Conservation (phyloP, 2,329 filamentous ascomycete species). For the Cladobotryum protrusum region DNA sequence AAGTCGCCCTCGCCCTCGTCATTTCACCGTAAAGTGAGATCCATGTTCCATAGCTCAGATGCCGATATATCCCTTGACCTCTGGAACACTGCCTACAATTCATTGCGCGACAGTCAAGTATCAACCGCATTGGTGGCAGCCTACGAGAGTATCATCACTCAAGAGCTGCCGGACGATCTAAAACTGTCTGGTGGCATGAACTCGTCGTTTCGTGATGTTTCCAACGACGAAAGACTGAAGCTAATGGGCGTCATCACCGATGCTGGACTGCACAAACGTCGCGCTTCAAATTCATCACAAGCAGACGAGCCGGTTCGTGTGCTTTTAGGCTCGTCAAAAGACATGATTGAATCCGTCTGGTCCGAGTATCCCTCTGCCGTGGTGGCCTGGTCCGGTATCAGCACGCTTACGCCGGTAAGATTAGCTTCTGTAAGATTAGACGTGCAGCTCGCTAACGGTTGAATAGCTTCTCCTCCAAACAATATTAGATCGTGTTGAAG, state of each 20-base stretch:
- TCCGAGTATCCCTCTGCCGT: conserved; percentile 23
- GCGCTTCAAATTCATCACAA: conserved; percentile 22
- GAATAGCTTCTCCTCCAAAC: conserved; percentile 30
- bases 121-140: conserved; percentile 27
- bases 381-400: conserved; percentile 31
- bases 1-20: background rate
- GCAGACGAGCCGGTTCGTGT: conserved; percentile 23
- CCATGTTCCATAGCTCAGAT: background rate
- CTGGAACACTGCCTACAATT: conserved; percentile 31
- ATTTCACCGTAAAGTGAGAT: background rate
- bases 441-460: background rate
- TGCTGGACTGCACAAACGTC: conserved; percentile 24
- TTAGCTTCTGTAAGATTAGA: background rate
- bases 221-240: conserved; percentile 22
- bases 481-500: conserved; percentile 24
- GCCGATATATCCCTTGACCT: conserved; percentile 20
- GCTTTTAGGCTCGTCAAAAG: conserved; percentile 23
- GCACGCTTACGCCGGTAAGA: conserved; percentile 31
- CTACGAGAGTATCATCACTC: conserved; percentile 31
- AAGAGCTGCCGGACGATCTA: conserved; percentile 27
- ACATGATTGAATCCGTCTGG: conserved; percentile 21
- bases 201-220: conserved; percentile 17
- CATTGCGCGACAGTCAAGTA: conserved; percentile 23
- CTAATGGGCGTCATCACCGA: conserved; percentile 25
- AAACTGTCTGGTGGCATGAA: conserved; percentile 24